Evolutionary conservation across 2,329 filamentous ascomycete genomes (phyloP).

Genomic region (Nigrospora sphaerica): DNA sequence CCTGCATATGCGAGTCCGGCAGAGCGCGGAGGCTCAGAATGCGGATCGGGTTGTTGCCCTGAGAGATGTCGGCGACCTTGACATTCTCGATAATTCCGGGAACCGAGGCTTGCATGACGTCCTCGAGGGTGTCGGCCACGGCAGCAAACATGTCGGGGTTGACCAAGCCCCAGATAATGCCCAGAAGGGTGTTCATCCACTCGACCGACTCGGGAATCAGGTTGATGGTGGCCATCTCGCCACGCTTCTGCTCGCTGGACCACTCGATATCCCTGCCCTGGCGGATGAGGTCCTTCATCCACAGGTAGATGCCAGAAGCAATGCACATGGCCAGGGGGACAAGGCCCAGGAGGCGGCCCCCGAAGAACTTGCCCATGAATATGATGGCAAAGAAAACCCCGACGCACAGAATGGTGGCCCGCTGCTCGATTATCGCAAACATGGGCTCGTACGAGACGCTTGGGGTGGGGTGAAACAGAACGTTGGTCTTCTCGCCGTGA

Average conservation of each 20-base stretch:
- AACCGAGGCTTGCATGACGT: constrained; percentile 59
- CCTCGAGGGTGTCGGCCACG: constrained; percentile 82
- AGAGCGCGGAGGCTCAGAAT: constrained; percentile 82
- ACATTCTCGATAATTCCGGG: constrained; percentile 90
- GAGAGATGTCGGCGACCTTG: constrained; percentile 88
- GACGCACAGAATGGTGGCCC: constrained; percentile 62
- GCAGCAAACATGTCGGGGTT: constrained; percentile 94
- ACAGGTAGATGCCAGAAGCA: constrained; percentile 74
- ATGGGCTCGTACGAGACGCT: constrained; percentile 85
- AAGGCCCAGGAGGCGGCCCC: constrained; percentile 68
- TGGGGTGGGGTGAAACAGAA: constrained; percentile 91
- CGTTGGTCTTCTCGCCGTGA: constrained; percentile 91
- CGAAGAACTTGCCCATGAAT: constrained; percentile 71
- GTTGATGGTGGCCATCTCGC: constrained; percentile 79
- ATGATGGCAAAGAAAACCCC: constrained; percentile 69
- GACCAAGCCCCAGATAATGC: constrained; percentile 81
- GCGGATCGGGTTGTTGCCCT: constrained; percentile 83
- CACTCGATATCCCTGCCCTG: constrained; percentile 81
- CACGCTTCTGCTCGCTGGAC: constrained; percentile 78
- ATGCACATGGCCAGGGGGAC: constrained; percentile 67
- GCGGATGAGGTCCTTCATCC: constrained; percentile 80
- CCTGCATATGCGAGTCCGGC: constrained; percentile 72
- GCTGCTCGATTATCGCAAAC: constrained; percentile 68
- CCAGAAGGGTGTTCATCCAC: constrained; percentile 90
- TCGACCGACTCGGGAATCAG: constrained; percentile 88